Conservation (phyloP, 768 basidiomycete species). For the Myochromella boudieri region DNA sequence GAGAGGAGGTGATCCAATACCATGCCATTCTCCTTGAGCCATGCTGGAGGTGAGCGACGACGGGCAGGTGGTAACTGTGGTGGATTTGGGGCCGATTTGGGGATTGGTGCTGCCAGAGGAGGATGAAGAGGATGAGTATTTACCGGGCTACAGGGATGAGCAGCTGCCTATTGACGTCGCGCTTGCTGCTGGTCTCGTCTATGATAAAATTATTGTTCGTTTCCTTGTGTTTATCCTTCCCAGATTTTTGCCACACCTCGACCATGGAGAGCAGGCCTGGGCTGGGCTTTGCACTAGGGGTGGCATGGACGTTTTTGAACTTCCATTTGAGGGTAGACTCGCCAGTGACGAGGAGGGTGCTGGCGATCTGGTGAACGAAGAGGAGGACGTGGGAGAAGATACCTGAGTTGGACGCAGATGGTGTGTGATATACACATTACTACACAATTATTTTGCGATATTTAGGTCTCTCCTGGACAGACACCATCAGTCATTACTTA, state of each 20-base stretch:
- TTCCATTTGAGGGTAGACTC: constrained; percentile 73
- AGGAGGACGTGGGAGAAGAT: constrained; percentile 61
- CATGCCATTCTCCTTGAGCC: constrained; percentile 63
- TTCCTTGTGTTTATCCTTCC: constrained; percentile 17
- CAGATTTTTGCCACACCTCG: constrained; percentile 27
- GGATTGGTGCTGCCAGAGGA: constrained; percentile 11
- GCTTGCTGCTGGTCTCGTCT: constrained; percentile 5
- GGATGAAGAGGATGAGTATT: constrained; percentile 16
- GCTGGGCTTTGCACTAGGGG: constrained; percentile 34
- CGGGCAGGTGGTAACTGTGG: constrained; percentile 10
- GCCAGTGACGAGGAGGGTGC: constrained; percentile 70
- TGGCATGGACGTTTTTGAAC: constrained; percentile 53
- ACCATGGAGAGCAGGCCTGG: constrained; percentile 38
- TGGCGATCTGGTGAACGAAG: constrained; percentile 64
- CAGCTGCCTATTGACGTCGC: constrained; percentile 9
- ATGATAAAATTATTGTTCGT: constrained; percentile 13
- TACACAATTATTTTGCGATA: too few relatives aligned
- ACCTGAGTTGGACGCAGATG: constrained; percentile 58
- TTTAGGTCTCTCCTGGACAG: too few relatives aligned
- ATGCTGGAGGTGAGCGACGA: constrained; percentile 6
- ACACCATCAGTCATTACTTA: too few relatives aligned
- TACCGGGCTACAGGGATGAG: constrained; percentile 13
- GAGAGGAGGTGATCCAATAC: constrained; percentile 60
- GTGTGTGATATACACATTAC: too few relatives aligned
- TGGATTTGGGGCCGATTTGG: constrained; percentile 9